These are phyloP conservation scores for Thermochaetoides thermophila DNA, from an alignment of 495 filamentous ascomycete genomes.

Conservation along the genomic window DNA sequence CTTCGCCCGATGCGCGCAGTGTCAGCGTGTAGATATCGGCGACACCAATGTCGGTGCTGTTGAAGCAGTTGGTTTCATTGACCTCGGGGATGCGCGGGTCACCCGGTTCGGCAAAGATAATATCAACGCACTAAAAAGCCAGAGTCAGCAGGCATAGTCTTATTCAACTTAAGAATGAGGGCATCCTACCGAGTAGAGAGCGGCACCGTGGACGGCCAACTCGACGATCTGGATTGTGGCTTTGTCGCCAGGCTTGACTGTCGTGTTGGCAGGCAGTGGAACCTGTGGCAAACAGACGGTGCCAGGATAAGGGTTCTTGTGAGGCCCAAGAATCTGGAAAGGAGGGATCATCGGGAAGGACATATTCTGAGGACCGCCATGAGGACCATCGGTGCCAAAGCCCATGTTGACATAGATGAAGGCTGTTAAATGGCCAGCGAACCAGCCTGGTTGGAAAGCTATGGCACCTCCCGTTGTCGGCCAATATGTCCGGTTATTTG, in stretches of 20 bases:
- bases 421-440: conserved; percentile 73
- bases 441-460: conserved; percentile 85
- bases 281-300: conserved; percentile 84
- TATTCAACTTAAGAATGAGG: too few relatives aligned
- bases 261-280: conserved; percentile 61
- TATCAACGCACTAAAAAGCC: conserved; percentile 66
- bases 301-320: conserved; percentile 67
- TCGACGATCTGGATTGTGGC: conserved; percentile 93
- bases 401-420: conserved; percentile 92
- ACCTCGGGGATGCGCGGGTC: conserved; percentile 51
- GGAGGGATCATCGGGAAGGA: conserved; percentile 68
- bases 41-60: conserved; percentile 60
- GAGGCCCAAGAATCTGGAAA: conserved; percentile 77
- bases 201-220: conserved; percentile 75
- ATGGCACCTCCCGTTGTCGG: conserved; percentile 74
- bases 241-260: conserved; percentile 64
- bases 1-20: conserved; percentile 21
- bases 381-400: conserved; percentile 51
- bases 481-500: conserved; percentile 82
- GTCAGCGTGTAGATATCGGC: conserved; percentile 55
- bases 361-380: conserved; percentile 60
- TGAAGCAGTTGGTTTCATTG: conserved; percentile 69
- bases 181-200: conserved; percentile 71
- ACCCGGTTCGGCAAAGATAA: conserved; percentile 56
- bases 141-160: background rate